These are phyloP conservation scores for Larix kaempferi DNA, from an alignment of 75 land plant species.

Conservation along the genomic window DNA sequence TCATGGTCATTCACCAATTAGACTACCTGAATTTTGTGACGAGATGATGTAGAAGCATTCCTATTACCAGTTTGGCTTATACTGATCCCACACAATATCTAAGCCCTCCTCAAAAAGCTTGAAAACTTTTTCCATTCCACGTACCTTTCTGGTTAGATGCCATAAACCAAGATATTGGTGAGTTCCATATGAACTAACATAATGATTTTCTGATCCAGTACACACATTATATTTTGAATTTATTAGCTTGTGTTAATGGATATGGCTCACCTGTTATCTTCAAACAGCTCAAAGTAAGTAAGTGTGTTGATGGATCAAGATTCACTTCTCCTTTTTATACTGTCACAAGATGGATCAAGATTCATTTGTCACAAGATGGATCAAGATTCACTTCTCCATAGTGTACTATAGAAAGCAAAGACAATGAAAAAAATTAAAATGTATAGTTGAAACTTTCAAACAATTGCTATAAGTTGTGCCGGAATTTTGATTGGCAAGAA, in stretches of 20 bases:
- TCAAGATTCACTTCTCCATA: too few species aligned
- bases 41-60: constrained; percentile 22
- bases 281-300: constrained; percentile 26
- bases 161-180: not conserved
- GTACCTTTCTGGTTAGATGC: not conserved
- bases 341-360: too few species aligned
- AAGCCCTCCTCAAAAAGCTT: constrained; percentile 33
- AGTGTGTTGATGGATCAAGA: constrained; percentile 18
- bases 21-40: constrained; percentile 27
- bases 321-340: too few species aligned
- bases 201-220: not conserved
- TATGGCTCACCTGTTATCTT: constrained; percentile 20
- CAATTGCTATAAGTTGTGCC: constrained; percentile 27
- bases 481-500: constrained; percentile 24
- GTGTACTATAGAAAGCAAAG: too few species aligned
- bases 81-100: constrained; percentile 30
- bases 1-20: not conserved
- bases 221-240: not conserved
- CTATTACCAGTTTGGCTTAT: constrained; percentile 20
- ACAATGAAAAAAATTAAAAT: too few species aligned
- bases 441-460: not conserved
- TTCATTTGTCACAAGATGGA: too few species aligned
- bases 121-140: not conserved
- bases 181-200: not conserved
- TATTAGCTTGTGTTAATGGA: not conserved